These are phyloP conservation scores for Eimeria sp. DNA, from an alignment of 169 alveolate species.

Conservation along the genomic window DNA sequence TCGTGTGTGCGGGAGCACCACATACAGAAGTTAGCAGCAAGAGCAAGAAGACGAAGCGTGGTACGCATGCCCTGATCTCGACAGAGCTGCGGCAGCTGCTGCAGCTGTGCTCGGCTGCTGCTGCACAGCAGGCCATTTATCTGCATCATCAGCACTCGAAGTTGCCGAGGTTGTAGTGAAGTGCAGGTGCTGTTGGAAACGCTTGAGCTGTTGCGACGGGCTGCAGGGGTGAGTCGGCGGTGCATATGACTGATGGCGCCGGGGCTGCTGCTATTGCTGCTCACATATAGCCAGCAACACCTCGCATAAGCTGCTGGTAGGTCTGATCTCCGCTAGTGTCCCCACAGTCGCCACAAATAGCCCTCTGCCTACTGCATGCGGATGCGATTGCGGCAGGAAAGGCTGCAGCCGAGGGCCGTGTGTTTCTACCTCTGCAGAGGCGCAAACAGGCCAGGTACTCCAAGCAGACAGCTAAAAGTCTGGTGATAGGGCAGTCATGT, in stretches of 20 bases:
- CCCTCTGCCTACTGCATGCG: constrained; percentile 12
- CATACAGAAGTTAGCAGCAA: background rate
- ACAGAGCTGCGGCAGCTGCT: constrained; percentile 42
- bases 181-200: background rate
- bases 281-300: background rate
- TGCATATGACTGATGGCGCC: background rate
- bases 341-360: background rate
- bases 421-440: background rate
- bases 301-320: background rate
- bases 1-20: background rate
- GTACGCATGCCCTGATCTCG: background rate
- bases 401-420: background rate
- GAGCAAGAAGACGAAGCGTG: background rate
- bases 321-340: background rate
- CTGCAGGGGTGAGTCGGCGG: constrained; percentile 21
- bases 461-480: background rate
- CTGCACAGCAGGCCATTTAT: constrained; percentile 50
- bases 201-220: background rate
- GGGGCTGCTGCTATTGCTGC: background rate
- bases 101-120: constrained; percentile 47
- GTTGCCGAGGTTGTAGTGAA: background rate
- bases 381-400: background rate
- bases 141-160: constrained; percentile 22
- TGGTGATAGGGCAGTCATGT: background rate
- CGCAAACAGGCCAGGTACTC: background rate